These are phyloP conservation scores for Alternaria arborescens DNA, from an alignment of 2,329 filamentous ascomycete genomes.

Conservation along the genomic window DNA sequence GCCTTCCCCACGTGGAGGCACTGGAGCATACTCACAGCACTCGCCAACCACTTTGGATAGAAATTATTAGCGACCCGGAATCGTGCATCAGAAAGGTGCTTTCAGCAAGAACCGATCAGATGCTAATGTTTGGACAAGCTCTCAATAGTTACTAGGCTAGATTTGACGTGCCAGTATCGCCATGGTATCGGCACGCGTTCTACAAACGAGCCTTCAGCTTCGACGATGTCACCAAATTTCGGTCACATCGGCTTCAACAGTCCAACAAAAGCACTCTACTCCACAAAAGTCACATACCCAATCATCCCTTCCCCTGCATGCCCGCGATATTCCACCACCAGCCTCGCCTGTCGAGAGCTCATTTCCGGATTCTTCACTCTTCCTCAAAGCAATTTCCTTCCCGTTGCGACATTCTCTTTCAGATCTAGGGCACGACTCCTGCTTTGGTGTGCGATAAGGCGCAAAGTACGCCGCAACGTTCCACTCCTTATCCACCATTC, in stretches of 20 bases:
- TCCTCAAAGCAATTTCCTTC: background rate
- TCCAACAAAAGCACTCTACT: constrained; percentile 28
- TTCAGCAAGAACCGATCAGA: no score
- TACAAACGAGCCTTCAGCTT: background rate
- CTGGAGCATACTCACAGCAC: background rate
- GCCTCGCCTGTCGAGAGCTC: accelerated
- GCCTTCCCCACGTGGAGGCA: background rate
- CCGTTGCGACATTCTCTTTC: no score
- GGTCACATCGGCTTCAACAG: background rate
- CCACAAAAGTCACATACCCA: constrained; percentile 34
- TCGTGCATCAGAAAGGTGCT: no score
- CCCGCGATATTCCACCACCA: background rate
- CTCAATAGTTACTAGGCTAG: background rate
- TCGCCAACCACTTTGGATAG: background rate
- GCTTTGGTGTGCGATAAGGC: background rate
- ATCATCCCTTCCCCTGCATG: constrained; percentile 12
- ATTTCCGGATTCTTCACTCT: accelerated
- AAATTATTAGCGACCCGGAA: background rate
- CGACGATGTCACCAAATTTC: background rate
- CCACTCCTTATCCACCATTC: background rate
- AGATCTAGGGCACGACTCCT: background rate
- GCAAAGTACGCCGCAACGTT: constrained; percentile 4
- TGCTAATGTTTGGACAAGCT: no score
- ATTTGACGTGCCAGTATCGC: background rate
- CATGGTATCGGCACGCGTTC: background rate